A percentile compares a stretch with the other conserved stretches of the same genome.
These are phyloP conservation scores for Kwoniella heveanensis DNA, from an alignment of 768 basidiomycete genomes.

Conservation along the genomic window DNA sequence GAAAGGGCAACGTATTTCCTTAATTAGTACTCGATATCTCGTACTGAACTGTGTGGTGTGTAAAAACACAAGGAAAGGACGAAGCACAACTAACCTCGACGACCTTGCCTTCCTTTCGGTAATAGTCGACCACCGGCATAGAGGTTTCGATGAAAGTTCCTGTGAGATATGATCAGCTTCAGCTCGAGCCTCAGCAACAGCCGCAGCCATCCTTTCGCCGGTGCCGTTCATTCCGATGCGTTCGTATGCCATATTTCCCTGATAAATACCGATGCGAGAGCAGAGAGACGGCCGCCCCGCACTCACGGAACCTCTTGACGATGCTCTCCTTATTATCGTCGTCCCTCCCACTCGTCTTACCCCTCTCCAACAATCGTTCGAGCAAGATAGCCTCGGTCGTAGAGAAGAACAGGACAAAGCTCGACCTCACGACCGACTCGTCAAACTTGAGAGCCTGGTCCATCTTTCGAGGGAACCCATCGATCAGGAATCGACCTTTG, in stretches of 20 bases:
- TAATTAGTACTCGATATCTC: no score
- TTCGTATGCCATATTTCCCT: no score
- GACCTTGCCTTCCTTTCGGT: conserved; percentile 68
- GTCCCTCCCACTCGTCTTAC: conserved; percentile 90
- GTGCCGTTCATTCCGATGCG: no score
- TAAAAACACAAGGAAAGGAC: no score
- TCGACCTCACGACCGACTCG: conserved; percentile 75
- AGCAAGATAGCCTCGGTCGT: conserved; percentile 88
- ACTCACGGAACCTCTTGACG: conserved; percentile 90
- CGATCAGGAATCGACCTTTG: conserved; percentile 84
- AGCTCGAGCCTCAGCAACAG: no score
- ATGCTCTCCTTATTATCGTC: conserved; percentile 95
- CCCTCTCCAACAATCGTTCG: conserved; percentile 78
- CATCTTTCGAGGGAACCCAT: conserved; percentile 98
- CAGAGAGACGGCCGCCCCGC: no score
- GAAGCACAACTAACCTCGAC: conserved; percentile 68
- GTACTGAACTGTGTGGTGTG: no score
- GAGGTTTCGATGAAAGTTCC: conserved; percentile 83
- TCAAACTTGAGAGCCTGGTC: conserved; percentile 95
- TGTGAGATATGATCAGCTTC: conserved; percentile 25
- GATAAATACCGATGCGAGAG: no score
- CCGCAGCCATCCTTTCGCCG: no score
- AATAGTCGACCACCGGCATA: conserved; percentile 91
- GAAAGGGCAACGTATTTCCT: no score
- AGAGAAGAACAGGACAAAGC: conserved; percentile 78